These are phyloP conservation scores for Drechslerella coelobrocha DNA, from an alignment of 2,329 filamentous ascomycete genomes.

Conservation along the genomic window DNA sequence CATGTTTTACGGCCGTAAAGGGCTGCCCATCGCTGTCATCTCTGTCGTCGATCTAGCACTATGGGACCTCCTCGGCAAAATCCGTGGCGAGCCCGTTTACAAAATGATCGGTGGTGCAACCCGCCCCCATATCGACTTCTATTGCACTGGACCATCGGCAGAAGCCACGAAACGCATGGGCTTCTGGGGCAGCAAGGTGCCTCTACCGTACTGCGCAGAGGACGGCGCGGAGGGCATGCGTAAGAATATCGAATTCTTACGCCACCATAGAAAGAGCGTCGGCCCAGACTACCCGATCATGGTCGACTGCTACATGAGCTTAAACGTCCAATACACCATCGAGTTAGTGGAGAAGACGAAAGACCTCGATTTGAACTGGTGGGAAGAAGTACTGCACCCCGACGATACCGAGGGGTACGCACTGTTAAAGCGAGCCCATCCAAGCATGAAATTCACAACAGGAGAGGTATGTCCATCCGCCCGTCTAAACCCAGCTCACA, in stretches of 20 bases:
- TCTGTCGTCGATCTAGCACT: conserved; percentile 91
- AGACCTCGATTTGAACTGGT: conserved; percentile 91
- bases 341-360: conserved; percentile 84
- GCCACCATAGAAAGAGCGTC: conserved; percentile 80
- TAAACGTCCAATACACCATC: conserved; percentile 92
- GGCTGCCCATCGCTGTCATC: conserved; percentile 86
- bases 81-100: conserved; percentile 91
- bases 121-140: conserved; percentile 81
- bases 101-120: conserved; percentile 92
- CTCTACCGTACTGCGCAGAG: conserved; percentile 85
- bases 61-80: conserved; percentile 91
- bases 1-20: conserved; percentile 97
- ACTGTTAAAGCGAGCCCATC: conserved; percentile 87
- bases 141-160: conserved; percentile 91
- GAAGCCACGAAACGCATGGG: conserved; percentile 81
- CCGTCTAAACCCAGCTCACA: not conserved
- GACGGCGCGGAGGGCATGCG: conserved; percentile 80
- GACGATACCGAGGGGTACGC: conserved; percentile 92
- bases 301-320: conserved; percentile 96
- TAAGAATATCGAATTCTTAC: conserved; percentile 89
- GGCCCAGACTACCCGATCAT: conserved; percentile 91
- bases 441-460: conserved; percentile 89
- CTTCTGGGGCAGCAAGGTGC: conserved; percentile 89
- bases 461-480: conserved; percentile 65
- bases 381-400: conserved; percentile 90